Evolutionary conservation across 257 asterid genomes (phyloP).

Genomic region (Solanum rostratum): DNA sequence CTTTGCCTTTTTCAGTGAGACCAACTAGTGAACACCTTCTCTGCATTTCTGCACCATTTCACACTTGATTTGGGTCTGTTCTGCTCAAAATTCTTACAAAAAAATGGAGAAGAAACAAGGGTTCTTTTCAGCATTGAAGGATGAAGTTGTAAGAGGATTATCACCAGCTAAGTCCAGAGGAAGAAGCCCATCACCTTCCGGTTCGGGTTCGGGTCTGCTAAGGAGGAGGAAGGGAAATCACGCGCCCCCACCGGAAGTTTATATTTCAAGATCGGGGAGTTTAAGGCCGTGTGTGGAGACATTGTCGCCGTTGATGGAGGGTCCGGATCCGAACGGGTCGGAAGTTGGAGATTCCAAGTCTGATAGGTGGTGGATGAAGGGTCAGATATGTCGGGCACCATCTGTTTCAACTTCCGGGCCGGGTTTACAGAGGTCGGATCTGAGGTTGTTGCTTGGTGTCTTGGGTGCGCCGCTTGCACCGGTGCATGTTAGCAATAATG

Average conservation of each 20-base stretch:
- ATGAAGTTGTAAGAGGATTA: conserved; percentile 60
- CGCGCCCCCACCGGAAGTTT: conserved; percentile 35
- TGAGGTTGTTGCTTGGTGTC: conserved; percentile 68
- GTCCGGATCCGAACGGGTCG: conserved; percentile 55
- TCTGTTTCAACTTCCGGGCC: conserved; percentile 26
- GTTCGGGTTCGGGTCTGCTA: conserved; percentile 48
- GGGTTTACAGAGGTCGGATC: conserved; percentile 56
- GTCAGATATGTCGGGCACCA: conserved; percentile 48
- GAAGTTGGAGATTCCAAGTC: conserved; percentile 28
- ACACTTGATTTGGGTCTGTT: not conserved
- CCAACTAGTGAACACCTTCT: not conserved
- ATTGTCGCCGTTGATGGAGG: conserved; percentile 52
- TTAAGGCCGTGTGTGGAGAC: conserved; percentile 42
- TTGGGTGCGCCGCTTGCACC: conserved; percentile 81
- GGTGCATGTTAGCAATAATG: conserved; percentile 55
- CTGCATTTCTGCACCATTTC: not conserved
- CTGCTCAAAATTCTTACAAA: conserved; percentile 3
- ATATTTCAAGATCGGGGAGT: conserved; percentile 53
- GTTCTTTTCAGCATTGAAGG: conserved; percentile 52
- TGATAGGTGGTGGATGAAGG: conserved; percentile 37
- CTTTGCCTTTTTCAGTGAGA: not conserved
- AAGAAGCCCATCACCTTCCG: conserved; percentile 53
- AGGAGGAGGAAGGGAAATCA: conserved; percentile 35
- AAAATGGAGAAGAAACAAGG: conserved; percentile 61
- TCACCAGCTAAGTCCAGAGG: conserved; percentile 53